Conservation (phyloP, 2,329 filamentous ascomycete genomes). For the Phialocephala sp. region DNA sequence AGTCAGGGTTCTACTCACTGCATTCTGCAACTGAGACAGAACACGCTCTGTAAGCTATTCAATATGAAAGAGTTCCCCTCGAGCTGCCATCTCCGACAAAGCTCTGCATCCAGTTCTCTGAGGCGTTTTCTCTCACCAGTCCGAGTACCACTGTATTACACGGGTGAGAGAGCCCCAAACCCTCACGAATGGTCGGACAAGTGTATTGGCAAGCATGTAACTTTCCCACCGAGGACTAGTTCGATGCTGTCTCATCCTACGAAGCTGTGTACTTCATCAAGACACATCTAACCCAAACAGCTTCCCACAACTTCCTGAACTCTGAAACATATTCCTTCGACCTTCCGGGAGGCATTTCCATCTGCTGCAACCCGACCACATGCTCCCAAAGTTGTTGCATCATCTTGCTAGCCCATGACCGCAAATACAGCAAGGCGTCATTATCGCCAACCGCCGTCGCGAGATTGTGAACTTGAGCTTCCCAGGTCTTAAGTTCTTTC, state of each 20-base stretch:
- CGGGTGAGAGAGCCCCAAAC: no score
- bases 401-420: slow-evolving; percentile 28
- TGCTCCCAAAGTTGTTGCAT: slow-evolving; percentile 26
- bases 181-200: no score
- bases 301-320: slow-evolving; percentile 33
- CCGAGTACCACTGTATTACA: no score
- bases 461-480: slow-evolving; percentile 11
- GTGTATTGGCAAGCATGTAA: no score
- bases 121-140: no score
- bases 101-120: no score
- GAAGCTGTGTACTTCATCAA: neutral
- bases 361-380: slow-evolving; percentile 23
- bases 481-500: slow-evolving; percentile 18
- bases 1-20: no score
- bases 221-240: neutral
- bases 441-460: slow-evolving; percentile 17
- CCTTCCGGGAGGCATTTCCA: slow-evolving; percentile 25
- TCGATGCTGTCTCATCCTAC: neutral
- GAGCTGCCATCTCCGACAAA: no score
- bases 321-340: slow-evolving; percentile 26
- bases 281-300: slow-evolving; percentile 23
- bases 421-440: slow-evolving; percentile 19
- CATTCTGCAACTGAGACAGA: no score
- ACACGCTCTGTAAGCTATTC: no score
- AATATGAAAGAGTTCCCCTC: no score